These are phyloP conservation scores for Globisporangium recalcitrans DNA, from an alignment of 352 stramenopile genomes.

Conservation along the genomic window DNA sequence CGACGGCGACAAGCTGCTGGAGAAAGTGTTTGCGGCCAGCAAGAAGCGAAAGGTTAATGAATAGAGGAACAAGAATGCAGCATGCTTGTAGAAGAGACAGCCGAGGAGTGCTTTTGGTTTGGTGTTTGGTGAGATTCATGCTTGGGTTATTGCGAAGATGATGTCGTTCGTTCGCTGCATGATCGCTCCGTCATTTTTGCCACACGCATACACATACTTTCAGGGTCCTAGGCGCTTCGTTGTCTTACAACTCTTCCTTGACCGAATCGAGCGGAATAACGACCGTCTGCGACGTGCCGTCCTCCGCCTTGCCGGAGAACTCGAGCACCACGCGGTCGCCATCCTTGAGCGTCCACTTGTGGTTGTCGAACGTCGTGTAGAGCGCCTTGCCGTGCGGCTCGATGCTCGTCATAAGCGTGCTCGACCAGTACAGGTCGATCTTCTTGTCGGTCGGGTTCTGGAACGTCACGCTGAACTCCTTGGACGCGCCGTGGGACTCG, in stretches of 20 bases:
- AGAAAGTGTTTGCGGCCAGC: conserved; percentile 55
- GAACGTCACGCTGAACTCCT: conserved; percentile 57
- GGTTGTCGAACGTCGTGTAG: conserved; percentile 61
- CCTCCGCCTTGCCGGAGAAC: conserved; percentile 37
- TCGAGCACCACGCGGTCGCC: conserved; percentile 45
- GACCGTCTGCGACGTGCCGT: conserved; percentile 49
- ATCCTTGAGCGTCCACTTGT: conserved; percentile 69
- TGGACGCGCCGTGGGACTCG: conserved; percentile 18
- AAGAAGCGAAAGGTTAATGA: conserved; percentile 55
- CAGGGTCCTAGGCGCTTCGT: not conserved
- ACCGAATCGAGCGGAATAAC: conserved; percentile 29
- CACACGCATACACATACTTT: conserved; percentile 9
- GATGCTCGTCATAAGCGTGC: conserved; percentile 64
- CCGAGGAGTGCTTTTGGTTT: not conserved
- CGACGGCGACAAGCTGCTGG: conserved; percentile 38
- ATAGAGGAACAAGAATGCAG: not conserved
- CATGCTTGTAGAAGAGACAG: not conserved
- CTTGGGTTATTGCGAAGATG: not conserved
- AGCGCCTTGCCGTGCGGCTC: conserved; percentile 31
- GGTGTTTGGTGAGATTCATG: not conserved
- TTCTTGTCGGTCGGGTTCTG: conserved; percentile 50
- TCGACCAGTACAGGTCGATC: conserved; percentile 65
- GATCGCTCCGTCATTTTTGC: not conserved
- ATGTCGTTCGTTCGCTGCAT: not conserved
- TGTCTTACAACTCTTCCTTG: conserved; percentile 45